Base-by-base conservation (phyloP, 306 rosid species). In the Malus sieversii region DNA sequence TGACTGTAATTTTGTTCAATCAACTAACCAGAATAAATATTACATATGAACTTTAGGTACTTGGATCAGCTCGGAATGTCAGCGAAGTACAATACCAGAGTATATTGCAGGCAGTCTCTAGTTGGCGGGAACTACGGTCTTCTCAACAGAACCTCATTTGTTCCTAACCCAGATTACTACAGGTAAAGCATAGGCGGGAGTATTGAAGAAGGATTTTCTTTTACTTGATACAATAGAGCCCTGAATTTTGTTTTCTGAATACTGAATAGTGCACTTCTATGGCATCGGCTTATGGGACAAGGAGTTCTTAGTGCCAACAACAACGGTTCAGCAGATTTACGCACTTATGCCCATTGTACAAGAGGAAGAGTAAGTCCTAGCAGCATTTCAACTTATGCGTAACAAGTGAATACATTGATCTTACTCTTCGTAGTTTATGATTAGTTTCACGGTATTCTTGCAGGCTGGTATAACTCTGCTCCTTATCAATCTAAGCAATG, bases 41-140 rank as follows among this genome's bases (percentile, higher is more conserved):
- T 62, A 18, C 15, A 30, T 14, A 18, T 60, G 58, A 67, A 85
- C 33, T 32, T 42, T 77, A 95, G 99, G 99, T 95, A 92, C 92
- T 89, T 95, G 57, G 99, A 95, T 88, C 97, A 95, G 82, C 99
- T 95, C 75, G 99, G 97, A 82, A 78, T 95, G 88, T 87, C 99
- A 51, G 88, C 99, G 22, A 89, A 71, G 80, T 86, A 89, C 86
- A 84, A 78, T 84, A 81, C 96, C 30, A 88, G 87, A 79, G 97
- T 85, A 64, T 95, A 95, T 73, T 95, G 99, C 86, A 88, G 99
- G 72, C 99, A 95, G 72, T 84, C 96, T 66, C 85, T 95, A 79
- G 81, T 95, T 74, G 99, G 99, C 30, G 99, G 99, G 52, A 86
- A 92, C 90, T 95, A 95, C 46, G 98, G 98, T 73, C 93, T 95